Percentiles rank a stretch among this genome's conserved stretches.
Evolutionary conservation across 257 asterid species (phyloP).

Genomic region (Mitragyna speciosa): DNA sequence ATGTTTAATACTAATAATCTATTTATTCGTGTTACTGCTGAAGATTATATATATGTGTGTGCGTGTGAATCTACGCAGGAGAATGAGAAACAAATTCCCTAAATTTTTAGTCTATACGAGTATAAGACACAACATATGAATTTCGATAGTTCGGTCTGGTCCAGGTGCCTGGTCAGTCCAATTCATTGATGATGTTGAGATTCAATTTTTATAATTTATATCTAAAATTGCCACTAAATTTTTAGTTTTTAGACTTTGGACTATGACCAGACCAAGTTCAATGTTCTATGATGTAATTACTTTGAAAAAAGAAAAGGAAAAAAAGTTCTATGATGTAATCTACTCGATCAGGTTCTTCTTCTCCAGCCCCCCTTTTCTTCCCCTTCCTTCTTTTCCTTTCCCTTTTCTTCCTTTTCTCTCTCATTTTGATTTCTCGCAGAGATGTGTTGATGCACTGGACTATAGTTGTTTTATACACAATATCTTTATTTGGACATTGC

Average conservation of each 20-base stretch:
- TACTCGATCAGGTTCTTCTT: no score
- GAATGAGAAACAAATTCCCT: not conserved
- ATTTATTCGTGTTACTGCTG: no score
- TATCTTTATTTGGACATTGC: not conserved
- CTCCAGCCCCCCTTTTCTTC: no score
- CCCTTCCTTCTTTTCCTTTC: no score
- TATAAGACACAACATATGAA: not conserved
- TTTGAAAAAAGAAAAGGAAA: no score
- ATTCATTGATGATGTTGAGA: no score
- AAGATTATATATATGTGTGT: no score
- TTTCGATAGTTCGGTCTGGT: not conserved
- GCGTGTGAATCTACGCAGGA: no score
- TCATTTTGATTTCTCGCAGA: not conserved
- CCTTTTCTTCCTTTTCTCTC: not conserved
- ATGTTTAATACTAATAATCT: no score
- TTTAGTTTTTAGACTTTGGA: not conserved
- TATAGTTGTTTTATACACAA: not conserved
- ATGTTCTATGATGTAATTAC: not conserved
- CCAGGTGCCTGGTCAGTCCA: not conserved
- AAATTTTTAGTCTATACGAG: not conserved
- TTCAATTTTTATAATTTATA: not conserved
- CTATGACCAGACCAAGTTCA: not conserved
- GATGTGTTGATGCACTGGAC: not conserved
- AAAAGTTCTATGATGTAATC: no score
- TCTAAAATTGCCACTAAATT: not conserved